Percentiles rank a stretch among this genome's conserved stretches.
Conservation (phyloP, 805 yeast species). For the Nakazawaea pomicola region DNA sequence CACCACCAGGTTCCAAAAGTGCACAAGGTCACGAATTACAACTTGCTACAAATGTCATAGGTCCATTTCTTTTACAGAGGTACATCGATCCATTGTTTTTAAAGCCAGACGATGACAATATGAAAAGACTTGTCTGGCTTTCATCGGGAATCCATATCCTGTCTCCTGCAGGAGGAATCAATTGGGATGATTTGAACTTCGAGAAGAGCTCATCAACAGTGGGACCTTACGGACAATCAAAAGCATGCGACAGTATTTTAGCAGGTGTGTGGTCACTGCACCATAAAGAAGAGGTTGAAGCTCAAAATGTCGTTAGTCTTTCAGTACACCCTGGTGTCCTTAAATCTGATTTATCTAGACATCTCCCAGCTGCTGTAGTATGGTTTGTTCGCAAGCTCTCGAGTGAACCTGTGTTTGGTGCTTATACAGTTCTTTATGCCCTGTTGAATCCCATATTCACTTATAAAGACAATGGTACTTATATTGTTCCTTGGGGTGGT, state of each 20-base stretch:
- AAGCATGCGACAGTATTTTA: constrained; percentile 29
- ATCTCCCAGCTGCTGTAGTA: background rate
- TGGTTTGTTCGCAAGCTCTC: constrained; percentile 10
- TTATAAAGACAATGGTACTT: constrained; percentile 22
- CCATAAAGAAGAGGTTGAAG: constrained; percentile 19
- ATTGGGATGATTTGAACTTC: constrained; percentile 5
- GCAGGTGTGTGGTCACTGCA: constrained; percentile 30
- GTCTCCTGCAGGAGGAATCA: constrained; percentile 19
- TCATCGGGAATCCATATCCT: constrained; percentile 33
- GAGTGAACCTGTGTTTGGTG: constrained; percentile 26
- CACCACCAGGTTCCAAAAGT: constrained; percentile 31
- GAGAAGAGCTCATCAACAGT: background rate
- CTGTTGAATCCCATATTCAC: constrained; percentile 30
- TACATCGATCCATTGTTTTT: constrained; percentile 32
- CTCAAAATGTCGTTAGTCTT: constrained; percentile 26
- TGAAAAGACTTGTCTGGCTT: constrained; percentile 38
- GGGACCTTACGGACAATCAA: constrained; percentile 32
- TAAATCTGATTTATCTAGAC: constrained; percentile 5
- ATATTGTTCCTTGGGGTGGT: constrained; percentile 32
- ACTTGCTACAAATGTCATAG: constrained; percentile 43
- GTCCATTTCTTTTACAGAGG: constrained; percentile 39
- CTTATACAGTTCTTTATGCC: constrained; percentile 32
- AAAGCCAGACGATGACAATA: constrained; percentile 19
- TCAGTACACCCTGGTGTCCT: constrained; percentile 33
- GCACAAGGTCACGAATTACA: constrained; percentile 41